Base-by-base conservation (phyloP, 371 early-diverging fungal genomes). In the Mortierella sp. region DNA sequence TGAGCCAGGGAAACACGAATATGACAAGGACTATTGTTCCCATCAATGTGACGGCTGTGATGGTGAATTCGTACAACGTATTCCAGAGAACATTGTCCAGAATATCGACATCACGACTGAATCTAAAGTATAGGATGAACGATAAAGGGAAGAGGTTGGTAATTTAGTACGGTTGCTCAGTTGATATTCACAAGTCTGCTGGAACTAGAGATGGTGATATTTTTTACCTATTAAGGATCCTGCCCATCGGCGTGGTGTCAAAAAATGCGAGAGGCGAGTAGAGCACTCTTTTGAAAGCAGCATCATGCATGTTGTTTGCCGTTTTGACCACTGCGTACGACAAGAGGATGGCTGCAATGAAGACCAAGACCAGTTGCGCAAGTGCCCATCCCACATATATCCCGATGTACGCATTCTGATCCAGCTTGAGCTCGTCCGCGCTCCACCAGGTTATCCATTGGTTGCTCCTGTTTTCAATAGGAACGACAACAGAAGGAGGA, bases 231-330 rank as follows among this genome's bases (percentile, higher is more conserved):
- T 92, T 93, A 78, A 97, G 79, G 51, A 98, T 93, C 9, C 95
- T 90, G 23, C 94, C 95, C 21, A 92, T 60, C 2, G 96, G 93
- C 1, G 95, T 97, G 32, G 82, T 86, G 46, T 97, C 94, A 72
- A 93, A 96, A 70, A 96, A 96, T 1, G 89, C 78, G 50, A 94
- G 83, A 12, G 92, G 93, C 4, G 96, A 89, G 24, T 84, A 79
- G 26, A 94, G 60, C 6, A 93, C 69, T 30, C 50, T 68, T 53
- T 69, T 69, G 81, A 79, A 82, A 7, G 81, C 67, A 0, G 27
- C 48, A 27, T 70, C 72, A 31, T 78, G 81, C 60, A 63, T 78
- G 9, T 50, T 47, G 46, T 50, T 44, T 17, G 65, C 60, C 9
- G 62, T 64, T 47, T 56, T 55, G 61, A 70, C 60, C 23, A 76